Base-by-base conservation (phyloP, 768 basidiomycete genomes). In the Strobilomyces dryophilus region DNA sequence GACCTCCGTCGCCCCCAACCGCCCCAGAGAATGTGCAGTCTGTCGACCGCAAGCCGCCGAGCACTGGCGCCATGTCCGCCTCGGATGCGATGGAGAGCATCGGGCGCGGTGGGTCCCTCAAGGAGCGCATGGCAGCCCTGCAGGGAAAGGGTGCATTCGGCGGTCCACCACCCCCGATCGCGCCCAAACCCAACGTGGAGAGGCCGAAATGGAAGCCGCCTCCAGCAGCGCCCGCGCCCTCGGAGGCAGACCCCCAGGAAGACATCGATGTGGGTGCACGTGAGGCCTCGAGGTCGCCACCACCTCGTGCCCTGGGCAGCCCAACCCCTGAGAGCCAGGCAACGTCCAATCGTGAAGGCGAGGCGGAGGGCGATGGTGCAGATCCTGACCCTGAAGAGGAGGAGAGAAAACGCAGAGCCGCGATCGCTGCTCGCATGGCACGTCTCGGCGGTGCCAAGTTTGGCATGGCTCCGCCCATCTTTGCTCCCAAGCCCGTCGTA, bases 81-180 rank as follows among this genome's bases (percentile, higher is more conserved):
- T 81, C 82, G 27, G 95, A 98, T 74, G 94, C 94, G 20, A 85
- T 88, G 68, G 88, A 86, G 62, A 88, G 87, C 62, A 95, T 95
- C 69, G 80, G 80, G 6, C 83, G 83, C 51, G 87, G 81, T 3
- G 87, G 82, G 5, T 91, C 89, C 52, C 71, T 98, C 59, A 94
- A 86, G 73, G 95, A 97, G 54, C 83, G 95, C 35, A 97, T 98
- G 93, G 93, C 93, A 29, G 92, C 93, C 3, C 73, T 98, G 35
- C 89, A 93, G 66, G 91, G 89, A 8, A 84, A 79, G 42, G 88
- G 89, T 15, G 92, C 76, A 10, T 92, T 95, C 63, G 89, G 89
- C 15, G 65, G 68, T 6, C 56, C 68, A n/a, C 66, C 76, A 15
- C 78, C 84, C 1, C 78, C 73, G 1, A 64, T 79, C 6, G 77